phyloP scores from a whole-genome alignment of 2,329 filamentous ascomycete species.

The Penicillium fuscoglaucum region DNA sequence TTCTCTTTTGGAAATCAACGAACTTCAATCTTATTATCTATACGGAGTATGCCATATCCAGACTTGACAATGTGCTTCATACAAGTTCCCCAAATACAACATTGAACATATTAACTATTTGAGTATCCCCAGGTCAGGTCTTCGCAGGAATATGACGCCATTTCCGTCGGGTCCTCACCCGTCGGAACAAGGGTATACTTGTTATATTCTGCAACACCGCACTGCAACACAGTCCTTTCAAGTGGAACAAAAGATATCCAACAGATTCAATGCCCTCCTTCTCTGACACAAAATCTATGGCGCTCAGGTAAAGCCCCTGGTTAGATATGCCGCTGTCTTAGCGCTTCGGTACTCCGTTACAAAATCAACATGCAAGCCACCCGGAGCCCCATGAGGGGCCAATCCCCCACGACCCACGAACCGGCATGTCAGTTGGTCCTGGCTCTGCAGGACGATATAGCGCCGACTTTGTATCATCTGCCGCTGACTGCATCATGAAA shows the following conservation, averaged over 20 bases:
- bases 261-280: not conserved
- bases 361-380: constrained; percentile 4
- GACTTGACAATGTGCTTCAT: not conserved
- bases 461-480: constrained; percentile 7
- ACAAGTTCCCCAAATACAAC: not conserved
- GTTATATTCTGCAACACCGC: not conserved
- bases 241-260: not conserved
- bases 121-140: too few species aligned
- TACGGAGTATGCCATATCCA: too few species aligned
- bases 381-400: constrained; percentile 6
- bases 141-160: constrained; percentile 3
- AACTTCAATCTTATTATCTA: not conserved
- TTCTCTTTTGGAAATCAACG: not conserved
- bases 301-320: not conserved
- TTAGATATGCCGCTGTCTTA: not conserved
- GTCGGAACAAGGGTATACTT: not conserved
- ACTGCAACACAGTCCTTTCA: not conserved
- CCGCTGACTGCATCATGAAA: constrained; percentile 10
- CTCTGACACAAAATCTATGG: not conserved
- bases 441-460: not conserved
- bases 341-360: not conserved
- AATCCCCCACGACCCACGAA: not conserved
- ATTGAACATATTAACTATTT: not conserved
- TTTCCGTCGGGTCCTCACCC: not conserved
- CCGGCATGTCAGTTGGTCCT: not conserved